Base-by-base conservation (phyloP, 192 early-diverging fungal genomes). In the Linnemannia schmuckeri region DNA sequence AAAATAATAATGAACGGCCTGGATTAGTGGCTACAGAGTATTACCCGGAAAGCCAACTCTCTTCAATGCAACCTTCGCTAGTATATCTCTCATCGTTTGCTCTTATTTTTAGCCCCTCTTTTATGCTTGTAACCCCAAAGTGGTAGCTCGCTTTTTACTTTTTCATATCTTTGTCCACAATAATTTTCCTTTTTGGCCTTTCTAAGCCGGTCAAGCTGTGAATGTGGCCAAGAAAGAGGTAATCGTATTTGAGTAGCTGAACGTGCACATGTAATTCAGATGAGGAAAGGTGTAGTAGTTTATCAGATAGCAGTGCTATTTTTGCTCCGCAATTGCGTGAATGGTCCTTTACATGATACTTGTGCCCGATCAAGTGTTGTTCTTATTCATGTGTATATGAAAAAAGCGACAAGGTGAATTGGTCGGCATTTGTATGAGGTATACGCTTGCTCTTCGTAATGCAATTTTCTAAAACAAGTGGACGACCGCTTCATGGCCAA, bases 21-120 rank as follows among this genome's bases (percentile, higher is more conserved):
- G 33, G 13, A 33, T 66, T 66, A 4, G 3, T 33, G 2, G 12
- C 7, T 13, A 8, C 7, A 66, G 7, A 33, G 30, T 66, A 66
- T 66, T 66, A 66, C 61, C 61, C 61, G 61, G 61, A 66, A 13
- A 66, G n/a, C 61, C n/a, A 66, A 52, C 49, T 52, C 27, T 57
- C 55, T 57, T 30, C 61, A 4, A 15, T 66, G 30, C 61, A 66
- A 66, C 61, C 61, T 66, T 66, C 61, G 27, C 61, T 66, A 66
- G 30, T 57, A 8, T 57, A 24, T n/a, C 8, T 57, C 55, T n/a
- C 8, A 8, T 57, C 6, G 22, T 3, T 57, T 27, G 55, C 61
- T 66, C 61, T 66, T 66, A 66, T 66, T 66, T 66, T 66, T 66
- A 66, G 61, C 61, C 30, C n/a, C 55, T 66, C 9, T 9, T 30